These are phyloP conservation scores for Naematelia aurantialba DNA, from an alignment of 768 basidiomycete genomes.

Conservation along the genomic window DNA sequence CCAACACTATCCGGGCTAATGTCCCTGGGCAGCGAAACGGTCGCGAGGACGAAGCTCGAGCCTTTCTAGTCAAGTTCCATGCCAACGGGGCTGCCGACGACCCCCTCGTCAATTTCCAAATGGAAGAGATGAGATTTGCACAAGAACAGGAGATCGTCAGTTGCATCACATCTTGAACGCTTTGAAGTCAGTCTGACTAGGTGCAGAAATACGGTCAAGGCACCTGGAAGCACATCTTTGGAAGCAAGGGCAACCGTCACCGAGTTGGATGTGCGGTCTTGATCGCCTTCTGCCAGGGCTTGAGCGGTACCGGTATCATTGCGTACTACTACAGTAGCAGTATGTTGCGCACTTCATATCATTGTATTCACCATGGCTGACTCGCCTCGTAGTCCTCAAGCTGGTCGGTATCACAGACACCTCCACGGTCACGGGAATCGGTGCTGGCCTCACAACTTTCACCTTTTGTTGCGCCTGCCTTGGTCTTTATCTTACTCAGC, in stretches of 20 bases:
- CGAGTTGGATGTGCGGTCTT: constrained; percentile 41
- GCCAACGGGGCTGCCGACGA: constrained; percentile 7
- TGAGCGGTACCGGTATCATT: not conserved
- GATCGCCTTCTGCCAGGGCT: not conserved
- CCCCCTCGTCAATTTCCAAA: constrained; percentile 1
- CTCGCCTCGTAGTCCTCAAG: constrained; percentile 50
- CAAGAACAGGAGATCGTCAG: constrained; percentile 3
- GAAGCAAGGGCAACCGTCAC: constrained; percentile 65
- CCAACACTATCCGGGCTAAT: no score
- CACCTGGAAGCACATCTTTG: constrained; percentile 55
- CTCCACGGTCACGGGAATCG: constrained; percentile 66
- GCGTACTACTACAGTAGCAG: constrained; percentile 3
- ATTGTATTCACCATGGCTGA: not conserved
- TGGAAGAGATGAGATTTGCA: constrained; percentile 1
- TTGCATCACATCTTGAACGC: no score
- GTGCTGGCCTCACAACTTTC: constrained; percentile 65
- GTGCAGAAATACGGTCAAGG: constrained; percentile 29
- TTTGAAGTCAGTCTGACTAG: no score
- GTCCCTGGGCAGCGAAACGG: constrained; percentile 6
- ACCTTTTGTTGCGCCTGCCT: not conserved
- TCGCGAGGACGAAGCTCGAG: constrained; percentile 63
- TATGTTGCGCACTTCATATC: not conserved
- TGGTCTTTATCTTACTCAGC: not conserved
- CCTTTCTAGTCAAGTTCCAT: constrained; percentile 66
- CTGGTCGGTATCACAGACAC: constrained; percentile 48